phyloP scores from a whole-genome alignment of 495 filamentous ascomycete genomes.

The Hyaloscypha variabilis region DNA sequence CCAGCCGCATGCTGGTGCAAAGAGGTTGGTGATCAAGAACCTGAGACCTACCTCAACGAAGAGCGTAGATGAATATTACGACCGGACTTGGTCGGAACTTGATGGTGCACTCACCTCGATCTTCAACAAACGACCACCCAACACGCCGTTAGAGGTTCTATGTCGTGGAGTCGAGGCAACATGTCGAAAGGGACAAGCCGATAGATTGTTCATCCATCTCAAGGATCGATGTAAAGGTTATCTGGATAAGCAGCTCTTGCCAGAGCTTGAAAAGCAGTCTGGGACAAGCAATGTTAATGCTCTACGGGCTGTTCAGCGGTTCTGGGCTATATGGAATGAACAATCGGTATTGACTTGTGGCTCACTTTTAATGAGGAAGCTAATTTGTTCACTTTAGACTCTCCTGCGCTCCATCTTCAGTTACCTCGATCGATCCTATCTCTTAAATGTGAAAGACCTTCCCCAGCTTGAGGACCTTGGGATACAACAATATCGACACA shows the following conservation, averaged over 20 bases:
- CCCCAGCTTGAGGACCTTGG: constrained; percentile 59
- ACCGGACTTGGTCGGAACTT: constrained; percentile 69
- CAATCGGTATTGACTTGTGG: constrained; percentile 65
- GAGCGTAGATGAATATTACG: constrained; percentile 72
- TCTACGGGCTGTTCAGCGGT: constrained; percentile 62
- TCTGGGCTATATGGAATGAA: constrained; percentile 79
- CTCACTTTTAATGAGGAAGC: background rate
- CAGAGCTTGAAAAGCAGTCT: constrained; percentile 50
- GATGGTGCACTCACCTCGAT: constrained; percentile 72
- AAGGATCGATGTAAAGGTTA: constrained; percentile 63
- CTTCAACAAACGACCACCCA: constrained; percentile 63
- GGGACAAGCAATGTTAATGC: constrained; percentile 62
- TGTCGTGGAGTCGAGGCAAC: constrained; percentile 90
- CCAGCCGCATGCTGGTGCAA: constrained; percentile 64
- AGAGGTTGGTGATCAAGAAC: constrained; percentile 87
- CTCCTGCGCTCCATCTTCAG: constrained; percentile 85
- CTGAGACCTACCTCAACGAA: constrained; percentile 60
- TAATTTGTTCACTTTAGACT: constrained; percentile 46
- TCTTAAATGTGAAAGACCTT: constrained; percentile 64
- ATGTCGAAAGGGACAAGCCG: constrained; percentile 73
- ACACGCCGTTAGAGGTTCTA: constrained; percentile 77
- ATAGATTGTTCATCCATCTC: constrained; percentile 64
- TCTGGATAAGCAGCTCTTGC: constrained; percentile 58
- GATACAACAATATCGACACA: constrained; percentile 60
- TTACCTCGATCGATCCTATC: constrained; percentile 87